Percentiles rank a stretch among this genome's conserved stretches.
These are phyloP conservation scores for Micractinium sp. DNA, from an alignment of 139 green algal genomes.

Conservation along the genomic window DNA sequence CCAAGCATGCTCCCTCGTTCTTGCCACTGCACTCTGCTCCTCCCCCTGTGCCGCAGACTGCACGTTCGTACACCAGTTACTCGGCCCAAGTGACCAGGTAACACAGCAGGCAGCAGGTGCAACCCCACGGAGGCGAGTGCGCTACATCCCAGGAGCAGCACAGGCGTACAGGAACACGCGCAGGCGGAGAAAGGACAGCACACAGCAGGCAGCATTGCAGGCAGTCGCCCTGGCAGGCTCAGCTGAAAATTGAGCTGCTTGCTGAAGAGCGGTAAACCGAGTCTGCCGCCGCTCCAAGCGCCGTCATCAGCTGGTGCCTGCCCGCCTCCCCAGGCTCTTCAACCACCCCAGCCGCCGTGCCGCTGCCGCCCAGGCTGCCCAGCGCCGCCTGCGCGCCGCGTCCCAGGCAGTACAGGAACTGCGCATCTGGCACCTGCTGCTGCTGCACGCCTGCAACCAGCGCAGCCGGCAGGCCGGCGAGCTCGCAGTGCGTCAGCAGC, in stretches of 20 bases:
- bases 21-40: too few relatives aligned
- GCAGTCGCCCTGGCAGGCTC: background rate
- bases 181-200: too few relatives aligned
- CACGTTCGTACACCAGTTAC: too few relatives aligned
- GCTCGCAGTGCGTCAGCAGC: slow-evolving; percentile 14
- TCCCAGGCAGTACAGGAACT: slow-evolving; percentile 15
- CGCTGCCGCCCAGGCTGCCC: background rate
- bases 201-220: background rate
- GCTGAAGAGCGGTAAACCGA: slow-evolving; percentile 7
- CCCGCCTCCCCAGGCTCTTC: background rate
- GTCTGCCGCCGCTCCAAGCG: slow-evolving; percentile 1
- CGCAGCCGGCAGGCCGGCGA: background rate
- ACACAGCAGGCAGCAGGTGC: too few relatives aligned
- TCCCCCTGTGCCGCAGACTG: too few relatives aligned
- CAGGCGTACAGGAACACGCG: too few relatives aligned
- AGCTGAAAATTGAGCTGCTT: slow-evolving; percentile 31
- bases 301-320: background rate
- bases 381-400: background rate
- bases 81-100: too few relatives aligned
- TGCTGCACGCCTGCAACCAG: slow-evolving; percentile 21
- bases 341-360: background rate
- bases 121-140: too few relatives aligned
- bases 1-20: too few relatives aligned
- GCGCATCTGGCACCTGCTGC: slow-evolving; percentile 16
- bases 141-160: too few relatives aligned